phyloP scores from a whole-genome alignment of 2,329 filamentous ascomycete species.

The Ascocoryne sarcoides region DNA sequence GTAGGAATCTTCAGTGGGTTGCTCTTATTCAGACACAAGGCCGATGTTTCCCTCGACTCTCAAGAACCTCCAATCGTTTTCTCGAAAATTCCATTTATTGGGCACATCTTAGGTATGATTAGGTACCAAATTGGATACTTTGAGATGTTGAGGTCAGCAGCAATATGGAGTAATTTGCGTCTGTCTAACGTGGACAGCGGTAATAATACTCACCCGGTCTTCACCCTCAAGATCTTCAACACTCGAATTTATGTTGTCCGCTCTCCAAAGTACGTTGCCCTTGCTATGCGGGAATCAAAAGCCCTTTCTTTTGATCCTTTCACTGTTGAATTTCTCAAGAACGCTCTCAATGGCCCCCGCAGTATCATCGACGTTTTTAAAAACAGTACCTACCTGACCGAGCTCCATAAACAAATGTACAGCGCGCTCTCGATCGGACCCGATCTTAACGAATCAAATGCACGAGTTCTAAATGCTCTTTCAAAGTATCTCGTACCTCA shows the following conservation, averaged over 20 bases:
- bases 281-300: constrained; percentile 31
- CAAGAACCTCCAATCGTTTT: constrained; percentile 36
- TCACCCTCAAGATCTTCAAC: constrained; percentile 36
- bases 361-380: constrained; percentile 10
- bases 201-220: constrained; percentile 27
- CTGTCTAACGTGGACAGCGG: constrained; percentile 9
- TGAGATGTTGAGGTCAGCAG: constrained; percentile 29
- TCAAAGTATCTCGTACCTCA: constrained; percentile 23
- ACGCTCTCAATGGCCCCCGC: constrained; percentile 19
- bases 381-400: too few relatives aligned
- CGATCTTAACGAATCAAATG: constrained; percentile 28
- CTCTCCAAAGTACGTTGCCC: constrained; percentile 32
- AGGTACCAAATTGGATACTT: constrained; percentile 30
- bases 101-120: constrained; percentile 37
- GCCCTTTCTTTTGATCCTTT: constrained; percentile 36
- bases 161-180: not conserved
- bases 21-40: too few relatives aligned
- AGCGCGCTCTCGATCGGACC: not conserved
- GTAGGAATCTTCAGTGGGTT: too few relatives aligned
- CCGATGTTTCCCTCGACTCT: too few relatives aligned
- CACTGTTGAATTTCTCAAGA: not conserved
- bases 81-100: constrained; percentile 35
- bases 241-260: constrained; percentile 36
- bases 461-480: constrained; percentile 30
- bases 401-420: constrained; percentile 29